Evolutionary conservation across 2,329 filamentous ascomycete genomes (phyloP).

Genomic region (Thielaviopsis populi): DNA sequence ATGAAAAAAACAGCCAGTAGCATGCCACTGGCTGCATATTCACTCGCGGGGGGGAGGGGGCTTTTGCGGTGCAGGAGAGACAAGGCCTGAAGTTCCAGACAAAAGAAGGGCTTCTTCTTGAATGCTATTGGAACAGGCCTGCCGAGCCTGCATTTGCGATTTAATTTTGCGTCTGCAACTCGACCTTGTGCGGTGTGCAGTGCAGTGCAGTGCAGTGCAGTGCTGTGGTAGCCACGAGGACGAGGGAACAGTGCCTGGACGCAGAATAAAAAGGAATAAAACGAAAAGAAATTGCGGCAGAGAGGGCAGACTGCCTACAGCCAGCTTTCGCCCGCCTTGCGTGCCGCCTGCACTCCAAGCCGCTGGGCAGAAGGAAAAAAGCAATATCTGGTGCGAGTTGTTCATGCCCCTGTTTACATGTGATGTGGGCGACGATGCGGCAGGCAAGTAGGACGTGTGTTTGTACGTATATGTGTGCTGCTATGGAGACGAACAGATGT

Average conservation of each 20-base stretch:
- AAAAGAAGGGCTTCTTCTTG: not conserved
- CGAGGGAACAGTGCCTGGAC: not conserved
- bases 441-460: not conserved
- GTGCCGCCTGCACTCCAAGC: not conserved
- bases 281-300: not conserved
- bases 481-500: no score
- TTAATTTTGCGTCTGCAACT: not conserved
- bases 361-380: not conserved
- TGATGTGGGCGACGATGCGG: not conserved
- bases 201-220: no score
- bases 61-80: not conserved
- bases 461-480: no score
- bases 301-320: not conserved
- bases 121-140: not conserved
- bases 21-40: not conserved
- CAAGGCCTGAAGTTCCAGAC: not conserved
- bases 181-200: not conserved
- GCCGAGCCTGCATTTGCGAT: not conserved
- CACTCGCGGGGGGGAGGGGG: not conserved
- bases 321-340: not conserved
- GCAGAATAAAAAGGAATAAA: slow-evolving; percentile 7
- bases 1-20: not conserved
- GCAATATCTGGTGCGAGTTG: not conserved
- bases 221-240: not conserved
- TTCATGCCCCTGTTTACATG: not conserved